Percentiles rank a stretch among this genome's conserved stretches.
Evolutionary conservation across 257 asterid genomes (phyloP).

Genomic region (Petunia secreta): DNA sequence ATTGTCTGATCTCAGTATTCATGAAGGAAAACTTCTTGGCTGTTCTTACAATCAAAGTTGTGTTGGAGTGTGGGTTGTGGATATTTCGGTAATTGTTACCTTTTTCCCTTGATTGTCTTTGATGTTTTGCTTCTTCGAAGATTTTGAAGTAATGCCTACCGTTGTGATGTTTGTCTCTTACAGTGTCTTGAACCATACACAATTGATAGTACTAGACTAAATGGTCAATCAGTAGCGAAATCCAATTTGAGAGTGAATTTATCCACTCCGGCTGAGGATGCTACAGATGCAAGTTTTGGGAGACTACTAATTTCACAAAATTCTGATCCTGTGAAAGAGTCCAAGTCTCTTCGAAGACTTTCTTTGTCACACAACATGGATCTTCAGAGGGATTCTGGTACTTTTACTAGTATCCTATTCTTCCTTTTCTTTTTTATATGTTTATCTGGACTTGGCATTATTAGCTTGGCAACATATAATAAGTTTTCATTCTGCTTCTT

Average conservation of each 20-base stretch:
- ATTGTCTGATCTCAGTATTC: conserved; percentile 94
- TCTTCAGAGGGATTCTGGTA: conserved; percentile 69
- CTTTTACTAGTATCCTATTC: conserved; percentile 61
- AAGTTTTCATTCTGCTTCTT: conserved; percentile 22
- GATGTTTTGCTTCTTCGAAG: conserved; percentile 31
- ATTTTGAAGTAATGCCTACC: conserved; percentile 31
- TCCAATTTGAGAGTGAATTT: conserved; percentile 62
- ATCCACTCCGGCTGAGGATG: conserved; percentile 58
- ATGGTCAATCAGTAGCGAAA: conserved; percentile 64
- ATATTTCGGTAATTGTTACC: conserved; percentile 70
- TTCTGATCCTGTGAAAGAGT: conserved; percentile 75
- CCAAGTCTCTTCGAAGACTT: conserved; percentile 65
- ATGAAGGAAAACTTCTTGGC: conserved; percentile 99
- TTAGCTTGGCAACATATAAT: conserved; percentile 16
- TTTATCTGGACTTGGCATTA: conserved; percentile 24
- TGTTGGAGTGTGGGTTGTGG: conserved; percentile 99
- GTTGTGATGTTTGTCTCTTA: conserved; percentile 37
- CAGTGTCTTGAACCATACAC: conserved; percentile 97
- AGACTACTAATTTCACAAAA: conserved; percentile 77
- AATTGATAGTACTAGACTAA: conserved; percentile 52
- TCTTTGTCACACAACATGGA: conserved; percentile 72
- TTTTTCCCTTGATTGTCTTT: conserved; percentile 30
- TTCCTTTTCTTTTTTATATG: conserved; percentile 31
- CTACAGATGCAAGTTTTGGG: conserved; percentile 60
- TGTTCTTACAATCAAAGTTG: conserved; percentile 99